Percentiles rank a stretch among this genome's conserved stretches.
phyloP scores from a whole-genome alignment of 2,329 filamentous ascomycete species.

The Sclerotinia nivalis region DNA sequence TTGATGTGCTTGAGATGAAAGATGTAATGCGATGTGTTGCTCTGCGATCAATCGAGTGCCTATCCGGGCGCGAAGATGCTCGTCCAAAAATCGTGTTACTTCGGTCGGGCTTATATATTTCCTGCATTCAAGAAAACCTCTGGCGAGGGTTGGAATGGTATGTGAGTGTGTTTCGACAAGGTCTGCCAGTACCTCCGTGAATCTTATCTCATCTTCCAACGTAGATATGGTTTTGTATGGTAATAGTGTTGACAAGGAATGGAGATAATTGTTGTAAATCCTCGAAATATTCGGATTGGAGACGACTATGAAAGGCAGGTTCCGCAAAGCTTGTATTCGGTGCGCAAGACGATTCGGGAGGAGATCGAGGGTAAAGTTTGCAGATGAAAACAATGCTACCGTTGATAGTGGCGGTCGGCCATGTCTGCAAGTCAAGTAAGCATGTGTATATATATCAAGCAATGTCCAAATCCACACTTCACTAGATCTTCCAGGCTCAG shows the following conservation, averaged over 20 bases:
- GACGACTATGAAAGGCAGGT: constrained; percentile 95
- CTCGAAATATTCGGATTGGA: constrained; percentile 93
- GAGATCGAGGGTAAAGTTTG: constrained; percentile 92
- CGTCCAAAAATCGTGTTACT: constrained; percentile 90
- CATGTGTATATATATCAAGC: neutral
- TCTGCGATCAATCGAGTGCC: constrained; percentile 93
- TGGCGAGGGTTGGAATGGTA: constrained; percentile 88
- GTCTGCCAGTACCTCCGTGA: constrained; percentile 90
- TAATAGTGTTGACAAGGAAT: constrained; percentile 86
- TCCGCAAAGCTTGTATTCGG: constrained; percentile 88
- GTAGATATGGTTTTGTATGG: constrained; percentile 74
- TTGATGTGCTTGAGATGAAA: constrained; percentile 70
- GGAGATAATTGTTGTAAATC: constrained; percentile 95
- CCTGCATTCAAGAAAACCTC: constrained; percentile 89
- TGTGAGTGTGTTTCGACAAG: constrained; percentile 94
- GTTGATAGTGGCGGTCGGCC: constrained; percentile 83
- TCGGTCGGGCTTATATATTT: constrained; percentile 82
- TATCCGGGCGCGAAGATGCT: constrained; percentile 89
- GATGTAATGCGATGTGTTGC: constrained; percentile 91
- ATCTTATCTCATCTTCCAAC: constrained; percentile 83
- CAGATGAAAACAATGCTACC: constrained; percentile 79
- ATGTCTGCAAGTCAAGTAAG: constrained; percentile 48
- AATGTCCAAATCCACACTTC: constrained; percentile 56
- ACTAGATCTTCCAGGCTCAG: constrained; percentile 87
- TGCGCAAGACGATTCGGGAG: constrained; percentile 90